Conservation (phyloP, 2,329 filamentous ascomycete genomes). For the Gnomoniopsis sp. region DNA sequence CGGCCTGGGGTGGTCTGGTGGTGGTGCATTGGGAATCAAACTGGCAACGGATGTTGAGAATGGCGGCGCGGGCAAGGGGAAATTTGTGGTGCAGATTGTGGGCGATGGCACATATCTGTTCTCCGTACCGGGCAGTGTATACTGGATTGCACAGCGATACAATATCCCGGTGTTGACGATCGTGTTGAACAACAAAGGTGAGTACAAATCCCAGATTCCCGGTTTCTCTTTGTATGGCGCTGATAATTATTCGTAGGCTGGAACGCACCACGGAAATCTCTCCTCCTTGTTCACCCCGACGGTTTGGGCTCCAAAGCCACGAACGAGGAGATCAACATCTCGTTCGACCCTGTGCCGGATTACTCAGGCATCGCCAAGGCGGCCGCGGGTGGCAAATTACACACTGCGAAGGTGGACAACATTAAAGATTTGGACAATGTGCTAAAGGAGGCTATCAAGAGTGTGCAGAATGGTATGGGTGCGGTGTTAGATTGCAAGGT, state of each 20-base stretch:
- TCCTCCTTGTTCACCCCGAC: conserved; percentile 56
- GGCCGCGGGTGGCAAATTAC: conserved; percentile 51
- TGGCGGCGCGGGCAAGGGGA: conserved; percentile 35
- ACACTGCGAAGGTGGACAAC: conserved; percentile 45
- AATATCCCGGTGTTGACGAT: conserved; percentile 45
- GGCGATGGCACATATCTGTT: conserved; percentile 50
- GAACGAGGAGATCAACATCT: conserved; percentile 63
- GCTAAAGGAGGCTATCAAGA: conserved; percentile 47
- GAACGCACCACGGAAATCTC: conserved; percentile 50
- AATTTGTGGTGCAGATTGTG: conserved; percentile 46
- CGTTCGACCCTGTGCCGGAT: conserved; percentile 55
- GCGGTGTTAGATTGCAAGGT: conserved; percentile 55
- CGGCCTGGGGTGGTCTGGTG: conserved; percentile 52
- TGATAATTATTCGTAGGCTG: background rate
- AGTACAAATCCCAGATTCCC: conserved; percentile 17
- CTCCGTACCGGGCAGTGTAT: conserved; percentile 43
- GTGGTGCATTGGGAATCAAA: conserved; percentile 48
- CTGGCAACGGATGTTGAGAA: conserved; percentile 39
- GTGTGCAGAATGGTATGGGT: conserved; percentile 46
- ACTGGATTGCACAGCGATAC: conserved; percentile 47
- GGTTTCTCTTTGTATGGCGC: background rate
- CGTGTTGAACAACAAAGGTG: conserved; percentile 49
- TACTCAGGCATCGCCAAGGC: conserved; percentile 60
- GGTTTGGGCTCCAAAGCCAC: conserved; percentile 50
- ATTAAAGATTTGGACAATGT: conserved; percentile 43